Evolutionary conservation across 352 stramenopile genomes (phyloP).

Genomic region (Phytophthora pinifolia): DNA sequence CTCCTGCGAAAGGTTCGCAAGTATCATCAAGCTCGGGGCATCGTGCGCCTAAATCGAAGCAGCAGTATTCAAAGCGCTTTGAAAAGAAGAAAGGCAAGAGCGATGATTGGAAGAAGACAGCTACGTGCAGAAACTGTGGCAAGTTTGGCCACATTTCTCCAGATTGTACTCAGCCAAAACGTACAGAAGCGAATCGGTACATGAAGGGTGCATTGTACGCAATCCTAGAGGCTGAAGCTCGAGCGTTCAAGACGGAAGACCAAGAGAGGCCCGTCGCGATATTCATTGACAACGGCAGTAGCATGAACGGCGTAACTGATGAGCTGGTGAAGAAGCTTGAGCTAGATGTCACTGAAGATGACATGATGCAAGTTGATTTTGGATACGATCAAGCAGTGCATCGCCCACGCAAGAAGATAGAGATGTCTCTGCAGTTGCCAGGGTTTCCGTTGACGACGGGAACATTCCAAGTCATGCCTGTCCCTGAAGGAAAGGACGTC

Average conservation of each 20-base stretch:
- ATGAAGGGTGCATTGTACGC: neutral
- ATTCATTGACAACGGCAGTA: slow-evolving; percentile 9
- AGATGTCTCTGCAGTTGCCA: no score
- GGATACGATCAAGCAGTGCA: no score
- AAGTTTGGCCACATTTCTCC: slow-evolving; percentile 1
- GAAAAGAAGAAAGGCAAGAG: neutral
- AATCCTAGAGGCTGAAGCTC: slow-evolving; percentile 6
- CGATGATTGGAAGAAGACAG: slow-evolving; percentile 4
- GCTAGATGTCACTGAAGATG: slow-evolving; percentile 1
- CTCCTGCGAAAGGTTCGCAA: neutral
- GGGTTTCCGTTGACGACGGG: no score
- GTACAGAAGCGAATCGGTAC: slow-evolving; percentile 7
- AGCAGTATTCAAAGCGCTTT: neutral
- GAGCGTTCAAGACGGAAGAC: slow-evolving; percentile 1
- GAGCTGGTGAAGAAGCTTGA: neutral
- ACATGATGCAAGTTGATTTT: slow-evolving; percentile 7
- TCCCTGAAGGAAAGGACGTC: no score
- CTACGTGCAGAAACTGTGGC: slow-evolving; percentile 4
- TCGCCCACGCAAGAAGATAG: no score
- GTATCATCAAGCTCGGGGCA: no score
- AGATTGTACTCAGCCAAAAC: slow-evolving; percentile 1
- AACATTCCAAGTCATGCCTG: no score
- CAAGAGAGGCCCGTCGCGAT: neutral
- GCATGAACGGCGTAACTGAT: slow-evolving; percentile 4
- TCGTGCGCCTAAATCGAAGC: no score